Evolutionary conservation across 352 stramenopile species (phyloP), one percentile per base, ranked within the genome.

Genomic region (Globisporangium splendens): DNA sequence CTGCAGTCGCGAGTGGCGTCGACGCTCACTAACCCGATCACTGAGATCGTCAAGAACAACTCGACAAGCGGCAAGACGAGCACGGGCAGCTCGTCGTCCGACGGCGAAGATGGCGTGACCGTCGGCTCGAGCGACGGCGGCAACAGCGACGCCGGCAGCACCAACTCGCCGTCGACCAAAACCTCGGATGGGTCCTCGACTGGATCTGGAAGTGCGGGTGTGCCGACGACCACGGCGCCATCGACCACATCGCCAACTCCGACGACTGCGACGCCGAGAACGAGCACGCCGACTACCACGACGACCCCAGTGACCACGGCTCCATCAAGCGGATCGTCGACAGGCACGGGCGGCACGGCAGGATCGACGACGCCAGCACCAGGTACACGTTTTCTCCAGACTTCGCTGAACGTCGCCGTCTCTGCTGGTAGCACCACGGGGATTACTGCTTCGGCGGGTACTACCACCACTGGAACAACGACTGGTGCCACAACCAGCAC

Each of bases 11-110:
- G 61, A 35, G 72, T 83, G 15, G 66, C 70, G 48, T 91, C 82
- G 22, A 89, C 82, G 54, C 76, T 91, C 20, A 65, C 64, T 31
- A 68, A 80, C 51, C 81, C 78, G 55, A 81, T 84, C 42, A 82
- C 69, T 11, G 72, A 79, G 48, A 43, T 80, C 20, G 64, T 79
- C 15, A 66, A 59, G 31, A 53, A 39, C 48, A 57, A 39, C 48
- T 70, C 65, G 11, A 59, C 61, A 20, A 69, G 54, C 39, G 58
- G 59, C 28, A 61, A 50, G 38, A 63, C 50, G 24, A 35, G 7
- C 8, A 65, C 50, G 58, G 50, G 24, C 42, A 78, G 70, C 28
- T 72, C 54, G n/a, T 61, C 63, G n/a, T 54, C 50, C 20, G 43
- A 62, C 18, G 39, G 39, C 12, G 39, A 44, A 5, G 56, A 46